Evolutionary conservation across 768 basidiomycete genomes (phyloP), one percentile per base, ranked within the genome.

Genomic region (Pulveroboletus sp.): DNA sequence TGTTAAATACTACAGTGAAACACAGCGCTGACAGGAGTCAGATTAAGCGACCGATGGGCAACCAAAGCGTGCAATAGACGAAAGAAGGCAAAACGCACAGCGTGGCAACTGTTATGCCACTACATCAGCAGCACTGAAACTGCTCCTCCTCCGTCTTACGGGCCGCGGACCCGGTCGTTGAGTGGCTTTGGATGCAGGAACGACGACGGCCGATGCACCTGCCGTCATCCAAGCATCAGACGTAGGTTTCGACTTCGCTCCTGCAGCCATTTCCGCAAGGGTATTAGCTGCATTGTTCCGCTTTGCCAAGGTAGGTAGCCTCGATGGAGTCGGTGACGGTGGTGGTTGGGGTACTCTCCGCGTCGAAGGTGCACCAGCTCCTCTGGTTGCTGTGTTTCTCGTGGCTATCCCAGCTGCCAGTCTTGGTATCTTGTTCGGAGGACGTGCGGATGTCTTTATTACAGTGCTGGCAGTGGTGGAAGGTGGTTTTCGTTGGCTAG

Each of bases 111-210:
- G 41, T 71, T 72, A 92, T 60, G 86, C 89, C 52, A 91, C 80
- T 19, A 92, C 84, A 64, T 93, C 90, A 4, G 86, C 89, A 48
- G 84, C 76, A 63, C 91, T 92, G 68, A 93, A 93, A 60, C 91
- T 93, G 63, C 90, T 92, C 51, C 90, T 75, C 62, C 90, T 73
- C 53, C 88, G 78, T 55, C 89, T 76, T 43, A 89, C 79, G 36
- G 74, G 85, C 45, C 90, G 76, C 53, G 90, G 70, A 2, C 83
- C 82, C 8, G 90, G 90, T 32, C 89, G 80, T 54, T 80, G 83
- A 1, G 82, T 64, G 6, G 60, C 76, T 65, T 87, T 91, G 32
- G 82, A 79, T 14, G 78, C 80, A 17, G 86, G 83, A 13, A 82
- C 80, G 34, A 92, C 85, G 30, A 90, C 82, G 4, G 82, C 79